Conservation (phyloP, 176 grass and related monocot genomes). For the Triticum timopheevii region DNA sequence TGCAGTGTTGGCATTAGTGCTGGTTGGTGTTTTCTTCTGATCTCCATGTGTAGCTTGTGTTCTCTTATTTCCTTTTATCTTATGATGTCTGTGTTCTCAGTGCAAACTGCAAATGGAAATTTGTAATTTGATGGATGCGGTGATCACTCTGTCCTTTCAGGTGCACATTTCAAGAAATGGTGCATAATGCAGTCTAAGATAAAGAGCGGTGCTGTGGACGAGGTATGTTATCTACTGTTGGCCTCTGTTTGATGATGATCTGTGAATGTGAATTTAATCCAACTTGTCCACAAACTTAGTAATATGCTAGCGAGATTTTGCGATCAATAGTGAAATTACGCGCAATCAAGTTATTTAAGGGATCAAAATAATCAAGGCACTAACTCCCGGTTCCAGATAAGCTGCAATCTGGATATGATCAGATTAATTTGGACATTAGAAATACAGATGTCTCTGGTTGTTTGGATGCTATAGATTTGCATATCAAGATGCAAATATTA, state of each 20-base stretch:
- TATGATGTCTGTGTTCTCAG: background rate
- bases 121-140: conserved; percentile 13
- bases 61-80: conserved; percentile 1
- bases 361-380: background rate
- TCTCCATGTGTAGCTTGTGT: background rate
- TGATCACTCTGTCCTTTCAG: conserved; percentile 37
- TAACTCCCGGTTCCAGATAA: background rate
- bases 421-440: background rate
- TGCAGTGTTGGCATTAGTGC: conserved; percentile 84
- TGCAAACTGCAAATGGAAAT: conserved; percentile 19
- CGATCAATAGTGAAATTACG: no score
- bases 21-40: conserved; percentile 49
- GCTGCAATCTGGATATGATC: conserved; percentile 3
- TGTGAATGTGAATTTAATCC: conserved; percentile 14
- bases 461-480: background rate
- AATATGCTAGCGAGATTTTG: background rate
- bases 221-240: conserved; percentile 47
- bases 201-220: conserved; percentile 92
- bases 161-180: conserved; percentile 99
- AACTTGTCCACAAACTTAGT: background rate
- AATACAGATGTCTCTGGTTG: background rate
- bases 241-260: background rate
- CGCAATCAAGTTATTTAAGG: no score
- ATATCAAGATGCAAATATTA: background rate
- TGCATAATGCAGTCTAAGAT: conserved; percentile 99